phyloP scores from a whole-genome alignment of 768 basidiomycete species.

The Suillus discolor region DNA sequence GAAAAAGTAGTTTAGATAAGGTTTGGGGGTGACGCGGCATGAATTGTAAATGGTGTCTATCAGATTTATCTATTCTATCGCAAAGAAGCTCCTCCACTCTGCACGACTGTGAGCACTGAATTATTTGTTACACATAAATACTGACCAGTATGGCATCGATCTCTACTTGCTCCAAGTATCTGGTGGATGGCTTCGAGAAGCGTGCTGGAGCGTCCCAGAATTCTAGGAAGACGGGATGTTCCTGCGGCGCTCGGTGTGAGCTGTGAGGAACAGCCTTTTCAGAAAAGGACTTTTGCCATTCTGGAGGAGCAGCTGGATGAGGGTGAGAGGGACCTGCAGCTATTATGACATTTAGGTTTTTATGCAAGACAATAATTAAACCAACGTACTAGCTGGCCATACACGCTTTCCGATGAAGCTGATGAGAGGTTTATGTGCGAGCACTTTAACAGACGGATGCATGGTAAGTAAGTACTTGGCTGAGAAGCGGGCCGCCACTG shows the following conservation, averaged over 20 bases:
- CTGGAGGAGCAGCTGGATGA: conserved; percentile 70
- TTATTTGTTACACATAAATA: background rate
- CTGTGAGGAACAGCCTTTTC: conserved; percentile 34
- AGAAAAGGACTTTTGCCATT: conserved; percentile 53
- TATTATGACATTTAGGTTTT: conserved; percentile 20
- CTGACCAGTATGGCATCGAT: conserved; percentile 69
- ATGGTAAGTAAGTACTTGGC: conserved; percentile 18
- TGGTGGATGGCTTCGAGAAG: conserved; percentile 54
- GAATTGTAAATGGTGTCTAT: background rate
- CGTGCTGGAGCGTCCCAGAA: conserved; percentile 72
- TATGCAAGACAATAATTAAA: background rate
- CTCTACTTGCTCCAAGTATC: conserved; percentile 55
- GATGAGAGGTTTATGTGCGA: conserved; percentile 60
- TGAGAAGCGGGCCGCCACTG: conserved; percentile 5
- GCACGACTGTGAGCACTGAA: conserved; percentile 4
- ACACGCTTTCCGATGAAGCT: conserved; percentile 61
- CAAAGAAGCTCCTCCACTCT: conserved; percentile 74
- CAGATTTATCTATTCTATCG: conserved; percentile 23
- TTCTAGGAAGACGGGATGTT: conserved; percentile 36
- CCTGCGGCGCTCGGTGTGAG: conserved; percentile 1
- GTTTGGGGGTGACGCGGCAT: background rate
- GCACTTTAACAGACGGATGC: conserved; percentile 37
- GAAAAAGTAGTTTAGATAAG: background rate
- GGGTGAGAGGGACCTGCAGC: conserved; percentile 46
- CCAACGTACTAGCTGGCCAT: conserved; percentile 47